Evolutionary conservation across 192 early-diverging fungal species (phyloP).

Genomic region (Backusella macrospora): DNA sequence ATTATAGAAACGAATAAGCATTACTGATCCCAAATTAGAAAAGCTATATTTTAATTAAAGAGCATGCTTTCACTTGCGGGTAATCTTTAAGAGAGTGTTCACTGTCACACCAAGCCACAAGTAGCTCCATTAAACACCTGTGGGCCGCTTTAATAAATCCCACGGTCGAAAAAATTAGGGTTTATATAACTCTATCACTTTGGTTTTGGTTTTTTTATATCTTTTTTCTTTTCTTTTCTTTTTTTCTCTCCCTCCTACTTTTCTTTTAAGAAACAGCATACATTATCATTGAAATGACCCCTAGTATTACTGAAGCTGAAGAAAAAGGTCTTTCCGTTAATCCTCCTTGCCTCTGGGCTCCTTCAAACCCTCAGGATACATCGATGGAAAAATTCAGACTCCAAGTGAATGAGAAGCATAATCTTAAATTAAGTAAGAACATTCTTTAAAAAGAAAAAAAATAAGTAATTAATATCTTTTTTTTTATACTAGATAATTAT

Average conservation of each 20-base stretch:
- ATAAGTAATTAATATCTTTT: neutral
- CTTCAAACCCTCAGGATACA: constrained; percentile 55
- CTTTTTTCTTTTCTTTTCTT: neutral
- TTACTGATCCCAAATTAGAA: neutral
- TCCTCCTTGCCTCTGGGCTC: constrained; percentile 66
- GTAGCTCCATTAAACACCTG: neutral
- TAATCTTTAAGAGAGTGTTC: neutral
- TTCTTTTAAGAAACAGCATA: neutral
- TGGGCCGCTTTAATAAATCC: constrained; percentile 15
- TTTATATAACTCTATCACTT: neutral
- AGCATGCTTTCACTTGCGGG: neutral
- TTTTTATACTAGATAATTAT: constrained; percentile 56
- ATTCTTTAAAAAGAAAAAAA: neutral
- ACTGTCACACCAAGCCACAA: constrained; percentile 15
- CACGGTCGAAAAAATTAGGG: constrained; percentile 14
- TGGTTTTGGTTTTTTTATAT: neutral
- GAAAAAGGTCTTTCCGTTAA: neutral
- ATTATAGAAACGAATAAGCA: neutral
- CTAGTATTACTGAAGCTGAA: neutral
- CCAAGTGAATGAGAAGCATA: constrained; percentile 71
- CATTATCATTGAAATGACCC: neutral
- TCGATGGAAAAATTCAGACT: constrained; percentile 73
- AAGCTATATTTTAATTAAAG: neutral
- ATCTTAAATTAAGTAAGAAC: constrained; percentile 57
- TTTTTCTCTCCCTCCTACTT: neutral